A percentile compares a stretch with the other conserved stretches of the same genome.
phyloP scores from a whole-genome alignment of 495 filamentous ascomycete genomes.

The Darksidea phi region DNA sequence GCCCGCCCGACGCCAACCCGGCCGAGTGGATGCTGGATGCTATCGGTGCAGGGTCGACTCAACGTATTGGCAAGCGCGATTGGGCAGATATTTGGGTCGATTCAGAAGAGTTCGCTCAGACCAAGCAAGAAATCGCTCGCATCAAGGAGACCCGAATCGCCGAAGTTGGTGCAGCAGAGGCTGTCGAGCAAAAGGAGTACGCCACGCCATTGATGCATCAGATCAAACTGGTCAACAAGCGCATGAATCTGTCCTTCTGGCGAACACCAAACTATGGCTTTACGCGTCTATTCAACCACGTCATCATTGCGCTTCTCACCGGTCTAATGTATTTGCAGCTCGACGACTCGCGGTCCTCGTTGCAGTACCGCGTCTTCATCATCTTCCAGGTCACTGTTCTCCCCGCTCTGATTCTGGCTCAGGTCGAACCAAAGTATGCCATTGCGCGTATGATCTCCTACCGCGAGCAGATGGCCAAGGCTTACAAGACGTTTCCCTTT shows the following conservation, averaged over 20 bases:
- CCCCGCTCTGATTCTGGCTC: conserved; percentile 71
- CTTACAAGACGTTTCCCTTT: conserved; percentile 73
- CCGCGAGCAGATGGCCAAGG: conserved; percentile 74
- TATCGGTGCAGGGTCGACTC: conserved; percentile 73
- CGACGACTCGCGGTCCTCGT: conserved; percentile 62
- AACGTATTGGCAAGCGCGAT: conserved; percentile 69
- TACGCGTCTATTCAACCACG: conserved; percentile 73
- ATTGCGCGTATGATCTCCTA: conserved; percentile 73
- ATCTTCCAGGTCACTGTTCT: conserved; percentile 80
- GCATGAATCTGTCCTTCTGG: conserved; percentile 69
- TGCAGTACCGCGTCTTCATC: conserved; percentile 80
- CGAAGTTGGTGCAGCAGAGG: conserved; percentile 44
- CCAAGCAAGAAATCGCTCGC: conserved; percentile 63
- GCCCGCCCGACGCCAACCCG: conserved; percentile 62
- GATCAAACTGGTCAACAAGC: conserved; percentile 61
- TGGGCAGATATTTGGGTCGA: conserved; percentile 79
- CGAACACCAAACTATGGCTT: conserved; percentile 74
- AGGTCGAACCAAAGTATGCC: conserved; percentile 75
- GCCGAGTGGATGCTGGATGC: conserved; percentile 89
- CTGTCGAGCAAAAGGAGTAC: conserved; percentile 60
- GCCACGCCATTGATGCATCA: conserved; percentile 74
- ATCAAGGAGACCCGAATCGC: conserved; percentile 61
- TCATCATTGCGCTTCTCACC: conserved; percentile 69
- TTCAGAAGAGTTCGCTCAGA: conserved; percentile 64
- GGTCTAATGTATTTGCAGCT: conserved; percentile 71